Evolutionary conservation across 2,329 filamentous ascomycete species (phyloP).

Genomic region (Blumeria graminis): DNA sequence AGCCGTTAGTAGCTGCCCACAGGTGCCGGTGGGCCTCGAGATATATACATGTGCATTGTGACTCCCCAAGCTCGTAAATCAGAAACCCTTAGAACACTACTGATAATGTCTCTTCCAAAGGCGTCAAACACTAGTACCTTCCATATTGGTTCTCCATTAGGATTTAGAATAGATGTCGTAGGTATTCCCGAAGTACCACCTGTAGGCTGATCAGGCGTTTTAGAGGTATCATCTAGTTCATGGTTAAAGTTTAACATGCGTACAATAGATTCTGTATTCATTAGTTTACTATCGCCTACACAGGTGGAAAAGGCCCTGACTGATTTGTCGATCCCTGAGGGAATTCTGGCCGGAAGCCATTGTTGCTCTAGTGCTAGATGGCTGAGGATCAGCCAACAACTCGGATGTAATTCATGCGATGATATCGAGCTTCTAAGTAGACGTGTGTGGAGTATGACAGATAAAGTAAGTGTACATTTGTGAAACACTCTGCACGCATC

Average conservation of each 20-base stretch:
- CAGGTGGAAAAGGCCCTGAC: conserved; percentile 20
- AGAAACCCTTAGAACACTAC: conserved; percentile 80
- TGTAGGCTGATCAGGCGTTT: conserved; percentile 33
- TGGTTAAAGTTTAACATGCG: conserved; percentile 92
- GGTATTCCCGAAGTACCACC: conserved; percentile 39
- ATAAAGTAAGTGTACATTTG: background rate
- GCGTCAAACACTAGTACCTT: conserved; percentile 94
- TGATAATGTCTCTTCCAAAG: conserved; percentile 78
- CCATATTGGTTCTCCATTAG: conserved; percentile 85
- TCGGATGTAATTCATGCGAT: conserved; percentile 10
- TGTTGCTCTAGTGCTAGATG: conserved; percentile 10
- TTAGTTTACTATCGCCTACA: conserved; percentile 1
- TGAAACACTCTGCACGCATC: no score
- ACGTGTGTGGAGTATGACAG: background rate
- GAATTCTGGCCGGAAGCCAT: conserved; percentile 33
- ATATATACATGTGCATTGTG: conserved; percentile 66
- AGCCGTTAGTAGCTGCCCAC: conserved; percentile 9
- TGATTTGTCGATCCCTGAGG: conserved; percentile 48
- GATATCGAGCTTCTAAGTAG: background rate
- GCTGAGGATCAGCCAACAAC: conserved; percentile 15
- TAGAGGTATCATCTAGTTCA: conserved; percentile 25
- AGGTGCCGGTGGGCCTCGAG: background rate
- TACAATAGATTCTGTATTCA: conserved; percentile 57
- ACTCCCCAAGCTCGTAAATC: conserved; percentile 87
- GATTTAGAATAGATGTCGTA: conserved; percentile 57